Conservation (phyloP, 805 yeast genomes). For the Hanseniaspora singularis region DNA sequence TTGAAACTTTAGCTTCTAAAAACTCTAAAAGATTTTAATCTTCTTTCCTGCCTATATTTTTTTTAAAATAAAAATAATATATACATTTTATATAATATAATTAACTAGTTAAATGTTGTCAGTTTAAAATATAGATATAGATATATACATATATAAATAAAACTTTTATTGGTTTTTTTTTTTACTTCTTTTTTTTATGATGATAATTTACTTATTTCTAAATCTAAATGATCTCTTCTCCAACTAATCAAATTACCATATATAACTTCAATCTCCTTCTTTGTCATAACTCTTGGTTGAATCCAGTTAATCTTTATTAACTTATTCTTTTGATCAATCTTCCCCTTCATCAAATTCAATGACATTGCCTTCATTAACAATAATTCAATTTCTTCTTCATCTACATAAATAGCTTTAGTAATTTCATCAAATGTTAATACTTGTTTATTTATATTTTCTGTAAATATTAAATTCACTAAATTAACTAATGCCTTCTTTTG, state of each 20-base stretch:
- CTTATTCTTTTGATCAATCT: slow-evolving; percentile 75
- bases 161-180: too few species aligned
- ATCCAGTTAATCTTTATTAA: slow-evolving; percentile 81
- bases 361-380: slow-evolving; percentile 84
- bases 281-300: slow-evolving; percentile 86
- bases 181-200: slow-evolving; percentile 38
- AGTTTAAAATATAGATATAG: too few species aligned
- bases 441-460: slow-evolving; percentile 52
- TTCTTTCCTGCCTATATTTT: too few species aligned
- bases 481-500: slow-evolving; percentile 91
- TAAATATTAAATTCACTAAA: slow-evolving; percentile 73
- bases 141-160: too few species aligned
- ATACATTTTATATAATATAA: background rate
- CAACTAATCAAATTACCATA: slow-evolving; percentile 60
- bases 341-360: slow-evolving; percentile 73
- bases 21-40: background rate
- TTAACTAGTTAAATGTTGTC: too few species aligned
- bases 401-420: slow-evolving; percentile 53
- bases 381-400: slow-evolving; percentile 64
- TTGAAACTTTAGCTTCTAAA: slow-evolving; percentile 44
- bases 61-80: background rate
- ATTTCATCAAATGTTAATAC: slow-evolving; percentile 62
- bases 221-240: slow-evolving; percentile 62
- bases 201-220: slow-evolving; percentile 45
- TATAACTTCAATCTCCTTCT: slow-evolving; percentile 67